Percentiles rank a stretch among this genome's conserved stretches.
These are phyloP conservation scores for Penicillium pulvis DNA, from an alignment of 495 filamentous ascomycete genomes.

Conservation along the genomic window DNA sequence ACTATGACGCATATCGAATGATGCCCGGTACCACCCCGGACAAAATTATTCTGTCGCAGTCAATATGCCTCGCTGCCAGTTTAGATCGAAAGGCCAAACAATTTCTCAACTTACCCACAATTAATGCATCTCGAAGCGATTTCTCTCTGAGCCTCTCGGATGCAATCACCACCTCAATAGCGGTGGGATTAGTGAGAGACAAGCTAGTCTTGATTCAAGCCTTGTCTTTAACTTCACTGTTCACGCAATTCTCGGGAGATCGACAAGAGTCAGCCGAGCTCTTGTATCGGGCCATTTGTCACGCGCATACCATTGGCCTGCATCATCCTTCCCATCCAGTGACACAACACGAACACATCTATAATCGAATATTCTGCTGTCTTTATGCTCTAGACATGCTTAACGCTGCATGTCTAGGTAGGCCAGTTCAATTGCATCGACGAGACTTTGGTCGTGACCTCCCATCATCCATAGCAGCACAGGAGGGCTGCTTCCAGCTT, in stretches of 20 bases:
- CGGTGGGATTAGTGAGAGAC: slow-evolving; percentile 5
- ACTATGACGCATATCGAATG: neutral
- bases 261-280: slow-evolving; percentile 12
- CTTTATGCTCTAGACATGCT: slow-evolving; percentile 9
- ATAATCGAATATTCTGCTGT: slow-evolving; percentile 6
- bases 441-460: slow-evolving; percentile 5
- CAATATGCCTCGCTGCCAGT: slow-evolving; percentile 5
- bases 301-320: slow-evolving; percentile 6
- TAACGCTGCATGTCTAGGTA: slow-evolving; percentile 7
- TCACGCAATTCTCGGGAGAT: slow-evolving; percentile 9
- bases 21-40: neutral
- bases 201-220: slow-evolving; percentile 9
- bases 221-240: slow-evolving; percentile 8
- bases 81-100: slow-evolving; percentile 3
- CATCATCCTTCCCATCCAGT: slow-evolving; percentile 5
- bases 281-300: slow-evolving; percentile 8
- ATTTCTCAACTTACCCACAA: slow-evolving; percentile 1
- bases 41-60: slow-evolving; percentile 1
- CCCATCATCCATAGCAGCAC: neutral
- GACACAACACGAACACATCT: neutral
- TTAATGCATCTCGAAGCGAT: neutral
- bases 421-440: slow-evolving; percentile 9
- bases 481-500: slow-evolving; percentile 8
- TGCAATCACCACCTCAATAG: slow-evolving; percentile 7
- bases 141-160: slow-evolving; percentile 7